phyloP scores from a whole-genome alignment of 2,329 filamentous ascomycete species.

The Phialocephala sp. region DNA sequence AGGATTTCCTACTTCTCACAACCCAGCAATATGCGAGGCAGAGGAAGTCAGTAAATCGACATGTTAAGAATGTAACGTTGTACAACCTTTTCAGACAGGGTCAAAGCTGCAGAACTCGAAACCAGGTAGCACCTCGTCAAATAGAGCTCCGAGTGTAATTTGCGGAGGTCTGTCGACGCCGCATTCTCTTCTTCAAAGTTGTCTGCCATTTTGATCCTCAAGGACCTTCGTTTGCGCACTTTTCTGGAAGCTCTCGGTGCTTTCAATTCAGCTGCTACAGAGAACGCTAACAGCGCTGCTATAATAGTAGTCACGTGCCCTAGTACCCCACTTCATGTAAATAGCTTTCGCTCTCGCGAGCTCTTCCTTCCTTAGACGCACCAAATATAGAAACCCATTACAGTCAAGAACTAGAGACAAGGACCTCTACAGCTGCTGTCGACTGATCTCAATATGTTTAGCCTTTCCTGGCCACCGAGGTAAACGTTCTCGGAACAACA shows the following conservation, averaged over 20 bases:
- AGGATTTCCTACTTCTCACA: background rate
- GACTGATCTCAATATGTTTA: slow-evolving; percentile 19
- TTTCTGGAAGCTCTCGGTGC: background rate
- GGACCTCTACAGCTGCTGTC: no score
- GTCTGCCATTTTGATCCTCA: slow-evolving; percentile 48
- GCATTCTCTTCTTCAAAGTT: slow-evolving; percentile 24
- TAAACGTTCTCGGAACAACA: slow-evolving; percentile 13
- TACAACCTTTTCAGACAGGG: background rate
- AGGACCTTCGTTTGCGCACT: background rate
- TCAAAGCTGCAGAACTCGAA: background rate
- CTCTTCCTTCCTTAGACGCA: no score
- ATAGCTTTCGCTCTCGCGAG: no score
- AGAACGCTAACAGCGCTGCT: background rate
- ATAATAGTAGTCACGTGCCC: no score
- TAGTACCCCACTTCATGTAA: no score
- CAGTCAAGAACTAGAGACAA: no score
- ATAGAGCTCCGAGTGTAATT: background rate
- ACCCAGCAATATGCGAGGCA: background rate
- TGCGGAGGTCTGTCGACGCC: slow-evolving; percentile 39
- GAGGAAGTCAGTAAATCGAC: background rate
- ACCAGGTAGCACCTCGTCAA: background rate
- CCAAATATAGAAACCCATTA: no score
- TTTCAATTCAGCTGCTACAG: background rate
- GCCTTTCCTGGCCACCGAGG: slow-evolving; percentile 17
- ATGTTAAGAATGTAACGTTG: background rate